A percentile compares a stretch with the other conserved stretches of the same genome.
Evolutionary conservation across 352 stramenopile species (phyloP).

Genomic region (Globisporangium perplexum): DNA sequence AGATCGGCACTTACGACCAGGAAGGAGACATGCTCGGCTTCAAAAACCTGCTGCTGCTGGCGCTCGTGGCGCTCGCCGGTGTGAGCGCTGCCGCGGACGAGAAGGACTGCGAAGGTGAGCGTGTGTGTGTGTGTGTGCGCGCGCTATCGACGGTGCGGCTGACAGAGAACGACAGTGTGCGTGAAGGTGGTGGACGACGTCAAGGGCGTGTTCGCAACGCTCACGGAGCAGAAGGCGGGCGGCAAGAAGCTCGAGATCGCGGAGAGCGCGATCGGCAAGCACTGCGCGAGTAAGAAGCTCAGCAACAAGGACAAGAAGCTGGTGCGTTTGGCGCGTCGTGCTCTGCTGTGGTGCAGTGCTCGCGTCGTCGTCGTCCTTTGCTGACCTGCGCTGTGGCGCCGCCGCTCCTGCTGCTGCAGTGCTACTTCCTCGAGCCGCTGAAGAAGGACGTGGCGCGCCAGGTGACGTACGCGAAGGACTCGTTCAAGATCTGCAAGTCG

Average conservation of each 20-base stretch:
- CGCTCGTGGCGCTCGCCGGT: conserved; percentile 50
- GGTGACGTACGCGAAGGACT: conserved; percentile 90
- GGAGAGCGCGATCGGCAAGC: conserved; percentile 81
- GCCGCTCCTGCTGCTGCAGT: conserved; percentile 32
- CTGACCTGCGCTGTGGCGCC: not conserved
- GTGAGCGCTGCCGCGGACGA: conserved; percentile 48
- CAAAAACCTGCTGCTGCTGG: conserved; percentile 58
- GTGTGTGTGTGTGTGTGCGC: not conserved
- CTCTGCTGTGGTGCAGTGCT: too few relatives aligned
- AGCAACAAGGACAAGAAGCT: conserved; percentile 90
- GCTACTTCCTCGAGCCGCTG: conserved; percentile 93
- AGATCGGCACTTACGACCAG: not conserved
- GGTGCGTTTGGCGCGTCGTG: conserved; percentile 24
- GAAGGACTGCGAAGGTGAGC: conserved; percentile 89
- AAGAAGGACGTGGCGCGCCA: conserved; percentile 93
- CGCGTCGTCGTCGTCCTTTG: too few relatives aligned
- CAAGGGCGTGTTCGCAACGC: conserved; percentile 57
- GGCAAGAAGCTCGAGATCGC: conserved; percentile 70
- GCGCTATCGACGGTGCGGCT: not conserved
- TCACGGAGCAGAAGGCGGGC: conserved; percentile 71
- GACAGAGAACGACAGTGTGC: conserved; percentile 58
- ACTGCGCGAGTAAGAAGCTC: conserved; percentile 76
- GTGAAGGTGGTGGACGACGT: conserved; percentile 89
- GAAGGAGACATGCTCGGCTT: conserved; percentile 41
- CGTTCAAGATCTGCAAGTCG: conserved; percentile 91